phyloP scores from a whole-genome alignment of 352 stramenopile species.

The Bremia lactucae region DNA sequence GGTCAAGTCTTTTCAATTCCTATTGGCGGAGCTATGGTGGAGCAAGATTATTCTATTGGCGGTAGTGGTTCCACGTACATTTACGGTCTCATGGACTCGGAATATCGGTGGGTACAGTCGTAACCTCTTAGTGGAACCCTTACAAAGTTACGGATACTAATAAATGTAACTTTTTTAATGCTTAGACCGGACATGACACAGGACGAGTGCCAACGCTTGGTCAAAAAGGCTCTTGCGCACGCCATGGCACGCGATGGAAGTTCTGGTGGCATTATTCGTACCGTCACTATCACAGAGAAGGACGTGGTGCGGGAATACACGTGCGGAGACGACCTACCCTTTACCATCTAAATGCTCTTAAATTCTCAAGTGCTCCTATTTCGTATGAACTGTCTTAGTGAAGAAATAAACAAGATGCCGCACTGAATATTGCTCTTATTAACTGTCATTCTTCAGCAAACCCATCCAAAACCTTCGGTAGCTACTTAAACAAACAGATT shows the following conservation, averaged over 20 bases:
- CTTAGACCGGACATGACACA: slow-evolving; percentile 88
- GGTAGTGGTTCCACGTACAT: slow-evolving; percentile 97
- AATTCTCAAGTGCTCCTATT: too few relatives aligned
- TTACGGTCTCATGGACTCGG: slow-evolving; percentile 92
- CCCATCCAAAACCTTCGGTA: slow-evolving; percentile 11
- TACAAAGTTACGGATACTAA: neutral
- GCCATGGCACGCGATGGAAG: slow-evolving; percentile 97
- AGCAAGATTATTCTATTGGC: slow-evolving; percentile 95
- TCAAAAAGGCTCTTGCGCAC: slow-evolving; percentile 92
- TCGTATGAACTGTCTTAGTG: too few relatives aligned
- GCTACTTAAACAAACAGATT: slow-evolving; percentile 68
- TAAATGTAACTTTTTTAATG: neutral
- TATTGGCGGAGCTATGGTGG: slow-evolving; percentile 91
- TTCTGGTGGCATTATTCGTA: slow-evolving; percentile 97
- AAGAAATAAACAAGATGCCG: slow-evolving; percentile 19
- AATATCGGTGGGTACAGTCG: slow-evolving; percentile 62
- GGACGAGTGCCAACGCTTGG: slow-evolving; percentile 91
- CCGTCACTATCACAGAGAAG: slow-evolving; percentile 88
- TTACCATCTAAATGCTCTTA: slow-evolving; percentile 74
- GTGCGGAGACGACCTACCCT: slow-evolving; percentile 87
- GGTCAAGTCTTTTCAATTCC: slow-evolving; percentile 94
- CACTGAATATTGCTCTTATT: slow-evolving; percentile 8
- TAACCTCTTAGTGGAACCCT: neutral
- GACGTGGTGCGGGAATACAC: slow-evolving; percentile 89
- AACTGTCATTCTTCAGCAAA: slow-evolving; percentile 2